Base-by-base conservation (phyloP, 78 protist genomes). In the Mantamonas sphyraenae region DNA sequence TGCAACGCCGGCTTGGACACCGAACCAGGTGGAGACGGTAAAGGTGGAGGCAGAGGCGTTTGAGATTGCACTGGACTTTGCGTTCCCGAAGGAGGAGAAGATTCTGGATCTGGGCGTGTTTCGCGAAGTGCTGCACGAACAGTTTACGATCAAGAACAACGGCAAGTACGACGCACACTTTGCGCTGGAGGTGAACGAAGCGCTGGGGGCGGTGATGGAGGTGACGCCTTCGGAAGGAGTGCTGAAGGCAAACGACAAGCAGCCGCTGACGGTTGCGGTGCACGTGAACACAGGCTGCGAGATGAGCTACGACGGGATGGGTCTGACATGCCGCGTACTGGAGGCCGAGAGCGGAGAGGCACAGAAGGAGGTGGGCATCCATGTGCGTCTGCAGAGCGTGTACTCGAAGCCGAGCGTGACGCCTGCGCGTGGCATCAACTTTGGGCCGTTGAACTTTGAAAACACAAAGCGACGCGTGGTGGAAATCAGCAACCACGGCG, bases 401-500 rank as follows among this genome's bases (percentile, higher is more conserved):
- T 80, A 50, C 80, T 58, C 45, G 56, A 24, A 42, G 72, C 84
- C 14, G 38, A 16, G 43, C 26, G 19, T 88, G 1, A 22, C 43
- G 37, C 93, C 93, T 16, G 10, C 33, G 24, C 68, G 42, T 20
- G 86, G 85, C n/a, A 14, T 88, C 77, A 73, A 43, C 74, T 88
- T 88, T 57, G 93, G 93, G 7, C 78, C 90, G 43, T 35, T 80
- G n/a, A 16, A 47, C 17, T 50, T 24, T 64, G 71, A 34, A 57
- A 4, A 63, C 3, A 1, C n/a, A 34, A 57, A 64, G 58, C 17
- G 61, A 53, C 56, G 73, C 35, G 30, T 56, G 30, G 65, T 87
- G 42, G 89, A 87, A 30, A 39, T 87, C 59, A 0, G 22, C 67
- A 87, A 87, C 89, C 53, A 47, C 10, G 93, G 93, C 61, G 70